Evolutionary conservation across 202 grass and related monocot genomes (phyloP), one percentile per base, ranked within the genome.

Genomic region (Hordeum pubiflorum): DNA sequence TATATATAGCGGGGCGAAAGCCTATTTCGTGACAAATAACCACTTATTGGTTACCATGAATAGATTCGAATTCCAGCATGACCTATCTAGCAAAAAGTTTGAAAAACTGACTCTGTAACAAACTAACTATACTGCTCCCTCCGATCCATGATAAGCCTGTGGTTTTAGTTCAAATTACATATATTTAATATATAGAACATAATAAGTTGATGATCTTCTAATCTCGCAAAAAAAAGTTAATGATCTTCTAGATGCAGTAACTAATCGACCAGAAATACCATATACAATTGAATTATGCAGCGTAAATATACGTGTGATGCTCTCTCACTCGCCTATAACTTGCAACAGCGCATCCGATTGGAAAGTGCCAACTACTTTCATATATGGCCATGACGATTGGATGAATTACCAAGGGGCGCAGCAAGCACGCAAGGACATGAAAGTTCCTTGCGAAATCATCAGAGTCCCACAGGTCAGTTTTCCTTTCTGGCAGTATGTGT

Each of bases 301-400:
- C 1, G 9, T n/a, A 32, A 12, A 40, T 76, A n/a, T 3, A 15
- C 36, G 4, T 38, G 10, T 72, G 33, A 58, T 50, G 24, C 63
- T 72, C 50, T 59, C 39, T 72, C 40, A 77, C 4, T 57, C 6
- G 6, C 8, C 29, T 58, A 15, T 83, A 57, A 77, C 27, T 69
- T 62, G 57, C 56, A 77, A 81, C 88, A 98, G 95, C 58, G 95
- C 95, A 31, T 92, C 92, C 0, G 89, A 94, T 29, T 98, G 92
- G 95, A 98, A 94, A 74, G 90, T 95, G 63, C 92, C 95, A 5
- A 94, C 95, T 63, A 98, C 95, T 59, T 98, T 98, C 82, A 93
- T 98, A 75, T 98, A 98, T 82, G 95, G 95, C 22, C 63, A 94
- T 5, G 56, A 98, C 67, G 95, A 98, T 72, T 98, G 95, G 95